Evolutionary conservation across 2,329 filamentous ascomycete species (phyloP).

Genomic region (Penicillium sclerotiorum): DNA sequence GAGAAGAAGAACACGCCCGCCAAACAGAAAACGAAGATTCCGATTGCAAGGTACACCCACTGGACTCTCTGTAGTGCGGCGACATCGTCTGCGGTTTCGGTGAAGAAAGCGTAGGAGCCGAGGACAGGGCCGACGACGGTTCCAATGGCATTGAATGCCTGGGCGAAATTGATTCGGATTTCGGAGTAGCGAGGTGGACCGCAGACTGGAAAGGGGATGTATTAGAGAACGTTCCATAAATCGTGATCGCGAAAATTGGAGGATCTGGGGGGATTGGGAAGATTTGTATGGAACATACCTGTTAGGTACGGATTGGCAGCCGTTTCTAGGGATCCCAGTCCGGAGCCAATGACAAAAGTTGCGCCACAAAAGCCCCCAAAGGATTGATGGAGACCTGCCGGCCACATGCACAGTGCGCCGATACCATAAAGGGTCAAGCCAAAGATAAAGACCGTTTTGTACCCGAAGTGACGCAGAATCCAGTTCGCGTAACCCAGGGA

Average conservation of each 20-base stretch:
- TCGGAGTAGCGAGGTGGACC: conserved; percentile 75
- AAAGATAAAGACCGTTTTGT: conserved; percentile 77
- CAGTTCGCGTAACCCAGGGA: conserved; percentile 57
- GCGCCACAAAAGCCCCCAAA: conserved; percentile 74
- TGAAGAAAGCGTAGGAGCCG: conserved; percentile 74
- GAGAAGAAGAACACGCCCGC: conserved; percentile 68
- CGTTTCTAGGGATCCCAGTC: conserved; percentile 73
- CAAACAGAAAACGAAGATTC: conserved; percentile 68
- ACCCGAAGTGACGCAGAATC: conserved; percentile 73
- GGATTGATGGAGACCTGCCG: conserved; percentile 70
- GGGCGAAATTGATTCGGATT: conserved; percentile 75
- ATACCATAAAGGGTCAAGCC: conserved; percentile 70
- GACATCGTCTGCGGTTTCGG: conserved; percentile 59
- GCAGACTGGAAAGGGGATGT: too few relatives aligned
- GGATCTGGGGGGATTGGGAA: background rate
- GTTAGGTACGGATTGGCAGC: conserved; percentile 77
- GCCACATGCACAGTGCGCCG: conserved; percentile 83
- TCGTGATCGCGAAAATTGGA: too few relatives aligned
- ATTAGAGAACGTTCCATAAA: too few relatives aligned
- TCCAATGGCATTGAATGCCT: conserved; percentile 76
- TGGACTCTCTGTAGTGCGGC: conserved; percentile 68
- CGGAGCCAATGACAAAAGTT: conserved; percentile 74
- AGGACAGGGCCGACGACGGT: conserved; percentile 73
- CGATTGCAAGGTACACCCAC: conserved; percentile 81
- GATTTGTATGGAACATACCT: conserved; percentile 34